These are phyloP conservation scores for Plenodomus tracheiphilus DNA, from an alignment of 2,329 filamentous ascomycete species.

Conservation along the genomic window DNA sequence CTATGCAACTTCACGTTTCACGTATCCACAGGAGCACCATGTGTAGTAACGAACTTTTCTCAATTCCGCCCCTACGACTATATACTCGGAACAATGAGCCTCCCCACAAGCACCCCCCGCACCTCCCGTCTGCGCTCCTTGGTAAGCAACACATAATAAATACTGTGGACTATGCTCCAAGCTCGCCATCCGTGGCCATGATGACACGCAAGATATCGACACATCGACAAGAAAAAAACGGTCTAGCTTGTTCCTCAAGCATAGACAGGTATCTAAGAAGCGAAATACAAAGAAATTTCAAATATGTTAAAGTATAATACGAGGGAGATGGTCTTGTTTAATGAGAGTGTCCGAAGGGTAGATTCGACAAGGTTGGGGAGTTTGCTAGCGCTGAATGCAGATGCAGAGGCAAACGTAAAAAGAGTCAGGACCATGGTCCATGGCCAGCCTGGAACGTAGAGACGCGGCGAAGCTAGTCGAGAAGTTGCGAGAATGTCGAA, in stretches of 20 bases:
- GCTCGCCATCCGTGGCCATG: slow-evolving; percentile 16
- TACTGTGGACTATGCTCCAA: slow-evolving; percentile 22
- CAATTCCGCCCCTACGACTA: slow-evolving; percentile 32
- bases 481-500: slow-evolving; percentile 21
- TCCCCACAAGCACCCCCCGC: slow-evolving; percentile 32
- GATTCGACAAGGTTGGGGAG: slow-evolving; percentile 19
- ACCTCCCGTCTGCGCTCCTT: slow-evolving; percentile 10
- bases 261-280: slow-evolving; percentile 49
- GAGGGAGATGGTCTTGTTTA: slow-evolving; percentile 32
- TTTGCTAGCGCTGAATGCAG: slow-evolving; percentile 13
- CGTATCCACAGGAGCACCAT: too few species aligned
- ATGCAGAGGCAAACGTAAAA: slow-evolving; percentile 21
- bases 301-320: slow-evolving; percentile 37
- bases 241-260: slow-evolving; percentile 35
- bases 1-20: too few species aligned
- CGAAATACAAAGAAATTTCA: slow-evolving; percentile 34
- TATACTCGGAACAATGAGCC: slow-evolving; percentile 31
- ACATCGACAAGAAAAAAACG: slow-evolving; percentile 32
- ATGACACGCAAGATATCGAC: slow-evolving; percentile 19
- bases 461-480: slow-evolving; percentile 7
- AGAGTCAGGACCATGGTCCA: slow-evolving; percentile 11
- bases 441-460: slow-evolving; percentile 9
- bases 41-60: too few species aligned
- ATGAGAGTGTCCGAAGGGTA: slow-evolving; percentile 43
- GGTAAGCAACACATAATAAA: slow-evolving; percentile 27